A percentile compares a stretch with the other conserved stretches of the same genome.
phyloP scores from a whole-genome alignment of 2,329 filamentous ascomycete genomes.

The Myriosclerotinia curreyana region DNA sequence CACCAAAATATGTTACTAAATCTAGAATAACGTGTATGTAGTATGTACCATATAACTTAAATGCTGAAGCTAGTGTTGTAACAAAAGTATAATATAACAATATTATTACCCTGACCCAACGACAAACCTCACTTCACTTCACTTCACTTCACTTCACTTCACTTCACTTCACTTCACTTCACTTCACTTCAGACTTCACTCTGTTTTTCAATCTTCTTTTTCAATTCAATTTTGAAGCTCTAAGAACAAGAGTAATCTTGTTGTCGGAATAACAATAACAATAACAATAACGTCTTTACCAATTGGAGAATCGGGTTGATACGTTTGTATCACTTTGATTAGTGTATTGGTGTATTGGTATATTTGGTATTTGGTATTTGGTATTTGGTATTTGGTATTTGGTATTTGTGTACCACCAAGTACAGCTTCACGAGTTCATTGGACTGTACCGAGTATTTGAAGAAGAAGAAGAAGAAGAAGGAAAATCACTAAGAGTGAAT shows the following conservation, averaged over 20 bases:
- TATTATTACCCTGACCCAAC: not conserved
- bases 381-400: too few relatives aligned
- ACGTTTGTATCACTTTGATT: constrained; percentile 1
- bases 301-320: constrained; percentile 3
- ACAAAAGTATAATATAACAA: not conserved
- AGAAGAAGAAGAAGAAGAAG: not conserved
- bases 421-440: constrained; percentile 7
- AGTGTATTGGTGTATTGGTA: too few relatives aligned
- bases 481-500: not conserved
- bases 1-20: not conserved
- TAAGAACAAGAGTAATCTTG: too few relatives aligned
- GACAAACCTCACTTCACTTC: not conserved
- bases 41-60: too few relatives aligned
- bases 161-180: not conserved
- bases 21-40: not conserved
- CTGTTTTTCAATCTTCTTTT: too few relatives aligned
- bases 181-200: not conserved
- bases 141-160: not conserved
- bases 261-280: too few relatives aligned
- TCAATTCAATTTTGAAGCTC: too few relatives aligned
- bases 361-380: too few relatives aligned
- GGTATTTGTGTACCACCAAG: too few relatives aligned
- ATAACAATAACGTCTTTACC: constrained; percentile 1
- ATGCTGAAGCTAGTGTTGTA: not conserved
- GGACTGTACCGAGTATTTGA: constrained; percentile 2